Base-by-base conservation (phyloP, 78 protist species). In the Cavenderia fasciculata region DNA sequence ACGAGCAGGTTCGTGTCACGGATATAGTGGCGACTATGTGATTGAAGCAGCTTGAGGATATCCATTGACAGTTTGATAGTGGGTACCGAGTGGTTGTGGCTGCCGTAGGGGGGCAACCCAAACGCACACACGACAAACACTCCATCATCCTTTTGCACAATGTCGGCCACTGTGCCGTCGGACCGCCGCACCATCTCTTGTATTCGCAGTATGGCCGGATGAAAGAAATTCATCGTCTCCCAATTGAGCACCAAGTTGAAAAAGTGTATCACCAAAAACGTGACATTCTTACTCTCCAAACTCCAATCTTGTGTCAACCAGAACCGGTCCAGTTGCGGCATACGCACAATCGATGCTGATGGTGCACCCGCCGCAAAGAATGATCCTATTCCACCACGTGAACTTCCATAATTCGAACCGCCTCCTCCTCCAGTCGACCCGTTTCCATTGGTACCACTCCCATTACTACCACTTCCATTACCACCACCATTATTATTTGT, bases 241-340 rank as follows among this genome's bases (percentile, higher is more conserved):
- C 65, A 51, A 2, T 36, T 25, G 11, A 40, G 51, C 14, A 43
- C 14, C n/a, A 78, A 43, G 41, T 65, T 41, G 31, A 78, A 78
- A 18, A 78, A 78, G 40, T 78, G 87, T 11, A 78, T n/a, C 4
- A 78, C 27, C 10, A 78, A 38, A 52, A 78, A 62, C 4, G 87
- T 65, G n/a, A 65, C 47, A 40, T 44, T 78, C 10, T 74, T 51
- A 8, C 74, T n/a, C n/a, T 78, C 87, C 18, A 65, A 51, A 41
- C 75, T 51, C 87, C 87, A 78, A 16, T 65, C 76, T 52, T 65
- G 87, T 36, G 57, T 78, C 19, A 65, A 14, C 36, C 47, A 74
- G 49, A 59, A 62, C 44, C 43, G 72, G 4, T 63, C 72, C 54
- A 40, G 33, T 3, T 43, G 19, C 4, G 72, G 72, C n/a, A n/a